Percentiles rank a stretch among this genome's conserved stretches.
Conservation (phyloP, 208 protist genomes). For the Crithidia brevicula region DNA sequence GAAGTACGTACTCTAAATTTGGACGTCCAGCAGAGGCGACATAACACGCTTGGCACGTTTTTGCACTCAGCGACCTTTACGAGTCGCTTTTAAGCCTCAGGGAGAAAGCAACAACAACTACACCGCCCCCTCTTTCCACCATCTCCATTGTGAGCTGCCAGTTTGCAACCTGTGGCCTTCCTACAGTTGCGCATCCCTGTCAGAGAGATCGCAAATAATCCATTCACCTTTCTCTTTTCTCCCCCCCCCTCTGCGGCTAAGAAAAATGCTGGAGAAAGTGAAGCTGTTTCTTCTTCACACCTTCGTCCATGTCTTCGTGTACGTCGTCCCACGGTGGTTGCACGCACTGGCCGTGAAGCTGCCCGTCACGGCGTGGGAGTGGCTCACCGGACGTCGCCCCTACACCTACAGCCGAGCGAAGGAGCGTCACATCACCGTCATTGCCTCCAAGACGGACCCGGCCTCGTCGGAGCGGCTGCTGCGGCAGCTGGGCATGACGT, state of each 20-base stretch:
- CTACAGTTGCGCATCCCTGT: too few relatives aligned
- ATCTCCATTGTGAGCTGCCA: too few relatives aligned
- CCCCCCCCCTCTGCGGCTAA: not conserved
- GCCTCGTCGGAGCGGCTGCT: conserved; percentile 9
- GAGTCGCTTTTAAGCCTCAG: too few relatives aligned
- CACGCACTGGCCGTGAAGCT: conserved; percentile 40
- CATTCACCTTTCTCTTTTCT: not conserved
- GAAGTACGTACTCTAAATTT: too few relatives aligned
- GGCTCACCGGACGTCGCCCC: conserved; percentile 30
- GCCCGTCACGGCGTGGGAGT: conserved; percentile 43
- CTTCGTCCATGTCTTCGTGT: conserved; percentile 39
- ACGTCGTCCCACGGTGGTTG: conserved; percentile 40
- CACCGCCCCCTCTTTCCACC: too few relatives aligned
- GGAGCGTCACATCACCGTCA: conserved; percentile 36
- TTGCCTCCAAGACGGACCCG: conserved; percentile 20
- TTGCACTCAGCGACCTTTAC: too few relatives aligned
- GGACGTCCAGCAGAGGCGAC: too few relatives aligned
- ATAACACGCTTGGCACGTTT: too few relatives aligned
- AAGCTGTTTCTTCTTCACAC: conserved; percentile 26
- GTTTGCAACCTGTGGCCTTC: too few relatives aligned
- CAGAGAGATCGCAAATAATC: not conserved
- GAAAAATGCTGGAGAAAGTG: conserved; percentile 35
- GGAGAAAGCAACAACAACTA: too few relatives aligned
- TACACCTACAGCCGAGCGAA: conserved; percentile 33
- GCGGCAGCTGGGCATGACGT: conserved; percentile 38